A percentile compares a stretch with the other conserved stretches of the same genome.
Conservation (phyloP, 768 basidiomycete genomes). For the Epithele typhae region DNA sequence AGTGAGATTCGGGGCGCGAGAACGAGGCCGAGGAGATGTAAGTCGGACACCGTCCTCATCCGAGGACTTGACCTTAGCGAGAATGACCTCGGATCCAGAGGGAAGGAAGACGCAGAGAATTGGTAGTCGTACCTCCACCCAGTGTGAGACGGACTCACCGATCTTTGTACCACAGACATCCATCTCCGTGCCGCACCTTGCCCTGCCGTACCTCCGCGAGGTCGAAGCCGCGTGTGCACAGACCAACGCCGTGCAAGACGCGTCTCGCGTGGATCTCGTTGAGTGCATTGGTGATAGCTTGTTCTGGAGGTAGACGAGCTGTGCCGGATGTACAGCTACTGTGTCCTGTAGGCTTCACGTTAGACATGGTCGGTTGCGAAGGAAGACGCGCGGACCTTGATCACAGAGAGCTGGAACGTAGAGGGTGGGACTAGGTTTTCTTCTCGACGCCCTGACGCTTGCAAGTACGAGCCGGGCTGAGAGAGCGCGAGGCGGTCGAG, state of each 20-base stretch:
- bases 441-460: no score
- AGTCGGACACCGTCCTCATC: slow-evolving; percentile 82
- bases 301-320: slow-evolving; percentile 73
- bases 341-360: slow-evolving; percentile 84
- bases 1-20: background rate
- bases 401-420: slow-evolving; percentile 34
- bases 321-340: slow-evolving; percentile 80
- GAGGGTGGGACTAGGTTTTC: no score
- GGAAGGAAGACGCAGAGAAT: slow-evolving; percentile 86
- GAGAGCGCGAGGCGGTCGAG: no score
- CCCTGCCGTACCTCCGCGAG: slow-evolving; percentile 84
- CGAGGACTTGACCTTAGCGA: slow-evolving; percentile 85
- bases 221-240: slow-evolving; percentile 90
- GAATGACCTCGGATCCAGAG: slow-evolving; percentile 82
- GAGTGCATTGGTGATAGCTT: slow-evolving; percentile 78
- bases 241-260: slow-evolving; percentile 84
- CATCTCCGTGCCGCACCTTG: slow-evolving; percentile 92
- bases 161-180: slow-evolving; percentile 94
- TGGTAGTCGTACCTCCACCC: no score
- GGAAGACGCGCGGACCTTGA: no score
- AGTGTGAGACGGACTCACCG: slow-evolving; percentile 15
- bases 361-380: no score
- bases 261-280: slow-evolving; percentile 96
- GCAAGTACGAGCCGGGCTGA: no score
- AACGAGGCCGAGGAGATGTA: slow-evolving; percentile 33